phyloP scores from a whole-genome alignment of 2,329 filamentous ascomycete species.

The Dactylonectria estremocensis region DNA sequence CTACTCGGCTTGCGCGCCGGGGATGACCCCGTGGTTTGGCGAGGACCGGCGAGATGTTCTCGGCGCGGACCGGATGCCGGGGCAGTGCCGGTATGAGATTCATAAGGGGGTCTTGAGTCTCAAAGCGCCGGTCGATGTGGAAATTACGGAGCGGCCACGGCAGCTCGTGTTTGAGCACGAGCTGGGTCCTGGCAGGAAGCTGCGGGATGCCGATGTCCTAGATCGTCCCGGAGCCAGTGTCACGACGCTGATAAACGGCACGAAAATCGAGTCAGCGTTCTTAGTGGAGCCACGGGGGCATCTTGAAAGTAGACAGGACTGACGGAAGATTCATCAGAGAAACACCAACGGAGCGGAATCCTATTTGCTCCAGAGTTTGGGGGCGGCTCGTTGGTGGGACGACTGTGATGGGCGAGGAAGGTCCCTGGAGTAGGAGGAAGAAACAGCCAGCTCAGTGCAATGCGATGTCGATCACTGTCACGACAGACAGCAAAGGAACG shows the following conservation, averaged over 20 bases:
- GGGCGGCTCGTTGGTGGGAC: slow-evolving; percentile 18
- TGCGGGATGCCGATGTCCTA: slow-evolving; percentile 38
- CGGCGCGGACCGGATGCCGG: slow-evolving; percentile 48
- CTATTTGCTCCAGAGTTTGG: slow-evolving; percentile 3
- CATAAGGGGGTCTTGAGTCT: slow-evolving; percentile 32
- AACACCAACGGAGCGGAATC: not conserved
- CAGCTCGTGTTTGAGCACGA: slow-evolving; percentile 39
- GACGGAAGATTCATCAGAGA: not conserved
- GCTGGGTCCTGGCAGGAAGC: slow-evolving; percentile 4
- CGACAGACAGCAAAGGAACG: not conserved
- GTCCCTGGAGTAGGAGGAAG: slow-evolving; percentile 15
- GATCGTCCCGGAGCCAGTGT: slow-evolving; percentile 34
- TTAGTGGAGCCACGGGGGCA: slow-evolving; percentile 31
- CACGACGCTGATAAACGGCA: slow-evolving; percentile 31
- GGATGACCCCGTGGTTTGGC: slow-evolving; percentile 43
- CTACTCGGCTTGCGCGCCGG: slow-evolving; percentile 41
- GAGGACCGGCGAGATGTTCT: slow-evolving; percentile 47
- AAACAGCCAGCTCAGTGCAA: slow-evolving; percentile 26
- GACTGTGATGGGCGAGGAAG: slow-evolving; percentile 20
- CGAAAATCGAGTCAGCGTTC: slow-evolving; percentile 10
- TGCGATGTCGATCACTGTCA: slow-evolving; percentile 1
- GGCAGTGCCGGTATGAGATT: slow-evolving; percentile 42
- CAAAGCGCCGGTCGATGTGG: slow-evolving; percentile 5
- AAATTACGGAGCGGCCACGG: slow-evolving; percentile 31
- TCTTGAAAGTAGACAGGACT: not conserved